phyloP scores from a whole-genome alignment of 352 stramenopile species.

The Peronospora belbahrii region DNA sequence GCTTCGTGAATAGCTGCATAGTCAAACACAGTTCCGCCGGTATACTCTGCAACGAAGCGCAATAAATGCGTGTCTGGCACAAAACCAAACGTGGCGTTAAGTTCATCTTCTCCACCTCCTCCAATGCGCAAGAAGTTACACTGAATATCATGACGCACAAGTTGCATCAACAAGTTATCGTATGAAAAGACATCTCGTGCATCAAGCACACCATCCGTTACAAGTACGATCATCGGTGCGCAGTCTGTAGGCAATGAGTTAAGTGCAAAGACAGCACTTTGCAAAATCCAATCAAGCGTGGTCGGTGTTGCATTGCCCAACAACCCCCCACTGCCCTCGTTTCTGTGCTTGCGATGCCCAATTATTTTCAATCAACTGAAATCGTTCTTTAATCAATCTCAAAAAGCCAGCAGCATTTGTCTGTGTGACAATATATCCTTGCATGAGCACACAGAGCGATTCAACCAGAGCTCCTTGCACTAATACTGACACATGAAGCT shows the following conservation, averaged over 20 bases:
- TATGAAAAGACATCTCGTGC: conserved; percentile 69
- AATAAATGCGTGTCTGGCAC: conserved; percentile 77
- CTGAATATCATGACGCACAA: conserved; percentile 83
- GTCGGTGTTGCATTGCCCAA: conserved; percentile 30
- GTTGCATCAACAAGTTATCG: conserved; percentile 83
- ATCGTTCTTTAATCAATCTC: conserved; percentile 58
- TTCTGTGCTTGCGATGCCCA: conserved; percentile 48
- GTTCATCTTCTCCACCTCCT: conserved; percentile 38
- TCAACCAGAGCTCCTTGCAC: conserved; percentile 74
- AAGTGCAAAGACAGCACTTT: conserved; percentile 81
- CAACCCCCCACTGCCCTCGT: conserved; percentile 14
- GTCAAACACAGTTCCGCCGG: conserved; percentile 57
- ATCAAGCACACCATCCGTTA: conserved; percentile 83
- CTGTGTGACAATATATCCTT: conserved; percentile 66
- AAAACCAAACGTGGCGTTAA: conserved; percentile 74
- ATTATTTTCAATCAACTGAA: conserved; percentile 78
- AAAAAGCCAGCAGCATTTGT: conserved; percentile 52
- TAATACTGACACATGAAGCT: conserved; percentile 76
- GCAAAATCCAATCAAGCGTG: conserved; percentile 70
- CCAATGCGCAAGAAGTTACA: conserved; percentile 79
- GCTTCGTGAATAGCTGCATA: conserved; percentile 49
- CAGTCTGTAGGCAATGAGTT: conserved; percentile 75
- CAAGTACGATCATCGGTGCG: conserved; percentile 71
- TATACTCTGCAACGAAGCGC: conserved; percentile 68
- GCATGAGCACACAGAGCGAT: conserved; percentile 72